Conservation (phyloP, 2,329 filamentous ascomycete genomes). For the Alternaria gaisen region DNA sequence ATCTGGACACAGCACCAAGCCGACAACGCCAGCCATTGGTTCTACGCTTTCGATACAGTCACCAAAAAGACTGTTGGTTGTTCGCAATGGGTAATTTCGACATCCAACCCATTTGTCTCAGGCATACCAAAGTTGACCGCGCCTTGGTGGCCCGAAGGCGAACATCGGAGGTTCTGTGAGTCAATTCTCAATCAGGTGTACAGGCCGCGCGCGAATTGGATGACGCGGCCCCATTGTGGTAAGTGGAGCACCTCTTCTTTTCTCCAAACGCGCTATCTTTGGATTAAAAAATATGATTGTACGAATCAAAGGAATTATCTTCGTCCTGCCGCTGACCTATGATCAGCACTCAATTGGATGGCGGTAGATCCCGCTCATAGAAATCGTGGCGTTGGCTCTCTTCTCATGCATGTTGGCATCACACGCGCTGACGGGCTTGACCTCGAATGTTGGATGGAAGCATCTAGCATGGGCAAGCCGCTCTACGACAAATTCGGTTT, state of each 20-base stretch:
- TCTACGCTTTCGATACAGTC: conserved; percentile 37
- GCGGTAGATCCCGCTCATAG: conserved; percentile 48
- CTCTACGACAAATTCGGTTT: conserved; percentile 50
- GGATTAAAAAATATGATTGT: not conserved
- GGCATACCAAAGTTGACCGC: conserved; percentile 37
- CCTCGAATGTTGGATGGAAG: conserved; percentile 52
- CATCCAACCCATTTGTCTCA: conserved; percentile 42
- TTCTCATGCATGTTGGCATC: conserved; percentile 48
- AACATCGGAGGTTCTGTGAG: conserved; percentile 45
- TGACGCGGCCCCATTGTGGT: conserved; percentile 48
- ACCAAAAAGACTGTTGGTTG: conserved; percentile 38
- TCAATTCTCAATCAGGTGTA: conserved; percentile 46
- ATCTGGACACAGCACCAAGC: conserved; percentile 41
- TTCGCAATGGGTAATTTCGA: conserved; percentile 44
- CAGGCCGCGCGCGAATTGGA: conserved; percentile 42
- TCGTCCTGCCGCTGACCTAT: conserved; percentile 18
- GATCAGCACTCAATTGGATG: conserved; percentile 49
- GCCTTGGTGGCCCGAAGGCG: conserved; percentile 49
- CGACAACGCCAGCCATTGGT: conserved; percentile 45
- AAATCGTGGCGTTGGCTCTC: conserved; percentile 47
- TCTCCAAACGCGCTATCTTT: conserved; percentile 6
- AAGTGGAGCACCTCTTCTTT: conserved; percentile 23
- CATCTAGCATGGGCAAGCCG: conserved; percentile 46
- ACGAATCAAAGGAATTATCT: not conserved
- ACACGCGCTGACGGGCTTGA: conserved; percentile 44